Evolutionary conservation across 805 yeast species (phyloP), one percentile per base, ranked within the genome.

Genomic region (Candida pini): DNA sequence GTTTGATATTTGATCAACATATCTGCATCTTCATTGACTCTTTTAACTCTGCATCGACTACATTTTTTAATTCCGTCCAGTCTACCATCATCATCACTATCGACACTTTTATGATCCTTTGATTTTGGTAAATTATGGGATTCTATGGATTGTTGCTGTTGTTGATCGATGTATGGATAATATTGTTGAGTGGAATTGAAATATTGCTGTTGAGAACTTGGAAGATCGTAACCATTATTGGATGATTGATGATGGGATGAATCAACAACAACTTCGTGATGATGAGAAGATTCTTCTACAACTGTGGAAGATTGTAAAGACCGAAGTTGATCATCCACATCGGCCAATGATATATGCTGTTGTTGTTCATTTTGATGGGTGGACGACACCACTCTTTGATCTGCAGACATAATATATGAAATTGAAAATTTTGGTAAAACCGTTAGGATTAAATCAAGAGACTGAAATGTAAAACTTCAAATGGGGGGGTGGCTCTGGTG

Each of bases 41-140:
- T 42, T 29, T 62, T 66, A 16, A 63, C 66, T 13, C 71, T 48
- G 41, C 73, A 67, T 25, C 73, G 53, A 1, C 71, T 58, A 39
- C 73, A 67, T 36, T 67, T 67, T 45, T 55, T 62, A 7, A 58
- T 43, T 7, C 45, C 37, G 13, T 47, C 47, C 10, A 26, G 18
- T 22, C 33, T 13, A 19, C 28, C 16, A 19, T 15, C 14, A 15
- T 18, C 17, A 15, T 25, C 32, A 8, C 23, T 18, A 12, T 21
- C 21, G 12, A 23, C 17, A 8, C 20, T 30, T 19, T 27, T 35
- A n/a, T 30, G 30, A 5, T 18, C 17, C 13, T 17, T 10, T 5
- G 8, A 4, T 22, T 33, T 33, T 3, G 23, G 9, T 10, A 25
- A 33, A n/a, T 34, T 33, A 3, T 27, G 29, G 4, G 33, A 21